phyloP scores from a whole-genome alignment of 768 basidiomycete species.

The Megacollybia marginata region DNA sequence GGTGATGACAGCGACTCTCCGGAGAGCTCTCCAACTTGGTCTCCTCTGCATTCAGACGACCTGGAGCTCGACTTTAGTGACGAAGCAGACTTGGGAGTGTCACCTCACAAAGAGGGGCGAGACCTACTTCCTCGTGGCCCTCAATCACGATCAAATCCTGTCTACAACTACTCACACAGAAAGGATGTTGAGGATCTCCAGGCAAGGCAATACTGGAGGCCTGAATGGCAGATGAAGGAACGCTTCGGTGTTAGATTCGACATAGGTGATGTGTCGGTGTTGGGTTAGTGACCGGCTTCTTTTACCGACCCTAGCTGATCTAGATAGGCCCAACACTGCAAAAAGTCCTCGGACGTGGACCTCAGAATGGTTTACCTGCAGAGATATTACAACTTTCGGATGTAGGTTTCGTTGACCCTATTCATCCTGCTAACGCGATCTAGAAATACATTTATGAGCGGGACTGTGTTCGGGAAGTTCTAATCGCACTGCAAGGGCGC shows the following conservation, averaged over 20 bases:
- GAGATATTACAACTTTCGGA: not conserved
- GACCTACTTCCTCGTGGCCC: not conserved
- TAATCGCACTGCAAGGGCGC: conserved; percentile 70
- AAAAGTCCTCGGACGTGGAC: conserved; percentile 1
- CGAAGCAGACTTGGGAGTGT: not conserved
- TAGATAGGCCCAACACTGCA: conserved; percentile 9
- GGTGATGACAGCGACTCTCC: conserved; percentile 30
- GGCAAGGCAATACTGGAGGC: conserved; percentile 66
- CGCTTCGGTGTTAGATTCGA: conserved; percentile 35
- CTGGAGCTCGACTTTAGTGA: conserved; percentile 35
- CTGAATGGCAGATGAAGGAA: conserved; percentile 44
- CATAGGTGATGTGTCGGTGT: conserved; percentile 64
- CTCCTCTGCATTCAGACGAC: conserved; percentile 54
- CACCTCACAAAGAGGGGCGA: conserved; percentile 7
- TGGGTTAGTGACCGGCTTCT: conserved; percentile 36
- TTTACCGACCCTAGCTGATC: not conserved
- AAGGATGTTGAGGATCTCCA: conserved; percentile 56
- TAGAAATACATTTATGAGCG: conserved; percentile 70
- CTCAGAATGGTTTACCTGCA: not conserved
- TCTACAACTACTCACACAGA: conserved; percentile 35
- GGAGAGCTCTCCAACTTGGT: conserved; percentile 56
- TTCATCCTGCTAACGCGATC: not conserved
- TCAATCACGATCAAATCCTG: conserved; percentile 14
- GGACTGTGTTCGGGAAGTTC: conserved; percentile 69
- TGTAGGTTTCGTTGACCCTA: not conserved